Evolutionary conservation across 176 grass and related monocot genomes (phyloP).

Genomic region (Dactylis glomerata): DNA sequence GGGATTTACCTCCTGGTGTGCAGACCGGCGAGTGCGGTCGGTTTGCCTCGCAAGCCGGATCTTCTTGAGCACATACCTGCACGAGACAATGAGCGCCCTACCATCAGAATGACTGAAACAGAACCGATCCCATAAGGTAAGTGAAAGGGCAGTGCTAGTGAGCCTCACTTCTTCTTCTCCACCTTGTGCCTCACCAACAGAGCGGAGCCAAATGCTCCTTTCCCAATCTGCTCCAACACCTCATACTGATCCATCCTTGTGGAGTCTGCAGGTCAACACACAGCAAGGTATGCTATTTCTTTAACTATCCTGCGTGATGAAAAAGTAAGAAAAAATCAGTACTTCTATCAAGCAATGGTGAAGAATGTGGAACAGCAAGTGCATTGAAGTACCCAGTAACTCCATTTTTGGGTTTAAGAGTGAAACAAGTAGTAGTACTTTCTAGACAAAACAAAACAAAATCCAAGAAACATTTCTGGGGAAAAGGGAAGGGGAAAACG

Average conservation of each 20-base stretch:
- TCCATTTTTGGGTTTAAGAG: not conserved
- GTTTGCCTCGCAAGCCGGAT: slow-evolving; percentile 85
- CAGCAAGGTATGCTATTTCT: slow-evolving; percentile 6
- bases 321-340: slow-evolving; percentile 6
- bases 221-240: slow-evolving; percentile 97
- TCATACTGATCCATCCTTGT: slow-evolving; percentile 88
- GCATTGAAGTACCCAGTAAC: slow-evolving; percentile 18
- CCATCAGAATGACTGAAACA: slow-evolving; percentile 26
- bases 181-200: slow-evolving; percentile 88
- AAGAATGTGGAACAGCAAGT: slow-evolving; percentile 23
- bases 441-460: slow-evolving; percentile 12
- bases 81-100: not conserved
- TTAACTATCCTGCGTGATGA: slow-evolving; percentile 8
- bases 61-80: slow-evolving; percentile 96
- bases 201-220: slow-evolving; percentile 92
- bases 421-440: not conserved
- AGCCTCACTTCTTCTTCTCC: slow-evolving; percentile 90
- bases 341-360: slow-evolving; percentile 9
- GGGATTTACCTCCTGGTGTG: slow-evolving; percentile 78
- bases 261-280: slow-evolving; percentile 7
- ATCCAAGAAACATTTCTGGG: not conserved
- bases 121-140: not conserved
- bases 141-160: not conserved
- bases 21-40: slow-evolving; percentile 79
- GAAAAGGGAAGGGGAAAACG: slow-evolving; percentile 1